Evolutionary conservation across 1,284 basidiomycete genomes (phyloP), one percentile per base, ranked within the genome.

Genomic region (Grifola frondosa): DNA sequence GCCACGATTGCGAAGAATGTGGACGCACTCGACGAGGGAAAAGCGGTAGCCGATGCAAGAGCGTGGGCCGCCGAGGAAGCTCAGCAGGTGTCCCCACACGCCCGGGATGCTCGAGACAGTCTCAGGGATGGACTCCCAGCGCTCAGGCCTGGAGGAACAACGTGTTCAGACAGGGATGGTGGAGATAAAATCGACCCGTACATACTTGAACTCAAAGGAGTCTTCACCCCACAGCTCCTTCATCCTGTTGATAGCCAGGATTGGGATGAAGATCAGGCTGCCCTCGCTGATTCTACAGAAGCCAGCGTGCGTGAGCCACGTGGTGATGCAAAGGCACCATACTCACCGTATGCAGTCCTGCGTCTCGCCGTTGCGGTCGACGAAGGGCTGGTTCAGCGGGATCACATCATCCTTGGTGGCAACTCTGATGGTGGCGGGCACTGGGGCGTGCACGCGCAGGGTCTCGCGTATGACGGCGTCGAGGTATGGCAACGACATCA

Each of bases 21-120:
- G 5, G 35, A 59, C 68, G 37, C 49, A 80, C 77, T 88, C 84
- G 15, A 79, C 68, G n/a, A 88, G 54, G 1, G 84, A 75, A 55
- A 88, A 88, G 7, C 81, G 74, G 58, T 81, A 88, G 0, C 84
- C 85, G 31, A 84, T 82, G 53, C 81, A 84, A 2, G 78, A 71
- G 22, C 73, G 71, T 3, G 78, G 72, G 1, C 81, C 81, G 16
- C 76, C 77, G 3, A 81, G 52, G 68, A 86, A 87, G 1, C 75
- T 73, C 30, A 85, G 61, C 53, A 78, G 43, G 48, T 83, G 73
- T 11, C 73, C 68, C 73, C 71, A 81, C 0, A 84, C 65, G 1
- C 81, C 76, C 1, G 82, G 82, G 21, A 84, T 68, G 1, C 58
- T 60, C 9, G 60, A 59, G 3, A 66, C 69, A 0, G 61, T 63